Base-by-base conservation (phyloP, 257 asterid species). In the Nicotiana noctiflora region DNA sequence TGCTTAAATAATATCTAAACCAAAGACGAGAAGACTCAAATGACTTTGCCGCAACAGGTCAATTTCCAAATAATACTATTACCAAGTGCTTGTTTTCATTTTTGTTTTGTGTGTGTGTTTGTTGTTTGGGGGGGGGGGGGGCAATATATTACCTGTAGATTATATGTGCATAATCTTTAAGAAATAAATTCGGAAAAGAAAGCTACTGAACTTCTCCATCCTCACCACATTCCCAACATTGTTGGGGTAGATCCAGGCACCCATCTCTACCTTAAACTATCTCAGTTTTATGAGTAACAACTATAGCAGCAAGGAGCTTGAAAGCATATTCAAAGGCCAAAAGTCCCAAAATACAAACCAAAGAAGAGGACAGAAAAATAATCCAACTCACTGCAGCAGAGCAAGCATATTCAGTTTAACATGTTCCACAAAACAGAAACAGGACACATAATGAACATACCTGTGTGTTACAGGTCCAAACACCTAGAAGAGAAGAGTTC, bases 161-260 rank as follows among this genome's bases (percentile, higher is more conserved):
- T 44, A 70, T 37, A 67, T 19, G 14, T 70, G 21, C 77, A 44
- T 19, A 70, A 46, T 0, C 21, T 40, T 12, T 70, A n/a, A 70
- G 59, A 6, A 44, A 44, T 40, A 31, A 70, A 44, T 70, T 40
- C 8, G 34, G 3, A 77, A 5, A 76, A 5, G 49, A 52, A 37
- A 49, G 51, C 85, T 84, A 89, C 82, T 37, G 78, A 65, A 84
- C 90, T 82, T 92, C 92, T 52, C 87, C 89, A 76, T 89, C 90
- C 84, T 90, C 93, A 9, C 86, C 89, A 63, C 40, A 40, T 9
- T 90, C 89, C 15, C 57, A 79, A 7, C 40, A 34, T 34, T 34
- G 8, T 5, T 34, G 40, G 40, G 8, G 40, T 5, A 34, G 40
- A 1, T 34, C 40, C 40, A 34, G 40, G 40, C 40, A 34, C 40